Conservation (phyloP, 306 rosid genomes). For the Medicago truncatula region MtrunA17r5.0-ANR NC_053045.1:59648001-59648500, state of each 20-base stretch:
- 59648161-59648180: neutral
- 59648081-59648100: neutral
- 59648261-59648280: neutral
- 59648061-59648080: neutral
- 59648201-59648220: slow-evolving; percentile 33
- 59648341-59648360: neutral
- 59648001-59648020: slow-evolving; percentile 63
- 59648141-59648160: neutral
- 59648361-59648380: neutral
- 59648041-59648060: slow-evolving; percentile 84
- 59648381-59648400: neutral
- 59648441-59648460: neutral
- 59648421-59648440: neutral
- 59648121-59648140: neutral
- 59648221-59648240: neutral
- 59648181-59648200: neutral
- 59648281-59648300: neutral
- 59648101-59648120: neutral
- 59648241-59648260: neutral
- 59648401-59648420: neutral
- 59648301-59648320: neutral
- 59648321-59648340: neutral
- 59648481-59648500: neutral
- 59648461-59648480: slow-evolving; percentile 3
- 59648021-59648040: slow-evolving; percentile 86